Evolutionary conservation across 352 stramenopile genomes (phyloP), one percentile per base, ranked within the genome.

Genomic region (Phytophthora rubi): DNA sequence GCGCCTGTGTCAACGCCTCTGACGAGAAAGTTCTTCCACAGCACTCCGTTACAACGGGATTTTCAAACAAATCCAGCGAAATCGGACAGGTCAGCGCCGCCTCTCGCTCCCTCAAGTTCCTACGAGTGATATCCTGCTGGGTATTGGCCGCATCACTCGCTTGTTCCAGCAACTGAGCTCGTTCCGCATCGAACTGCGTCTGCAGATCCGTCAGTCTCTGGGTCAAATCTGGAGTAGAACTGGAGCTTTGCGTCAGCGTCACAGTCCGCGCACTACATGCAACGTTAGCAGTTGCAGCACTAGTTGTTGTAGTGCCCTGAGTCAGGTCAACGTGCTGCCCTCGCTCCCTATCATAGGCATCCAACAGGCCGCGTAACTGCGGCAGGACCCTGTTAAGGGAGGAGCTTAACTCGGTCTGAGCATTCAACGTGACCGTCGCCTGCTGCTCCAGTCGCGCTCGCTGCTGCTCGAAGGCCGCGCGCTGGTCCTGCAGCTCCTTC

Each of bases 1-100:
- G 16, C 1, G 56, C 57, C n/a, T 62, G 13, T 1, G 8, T 21
- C 18, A 73, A 33, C 16, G 26, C 47, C 6, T 56, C 65, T 0
- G 42, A 60, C 23, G 65, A 72, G 16, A 72, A 68, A 15, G 39
- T 68, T 6, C 63, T 68, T 18, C 58, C 52, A 35, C 58, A 72
- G n/a, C 65, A 68, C 23, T 51, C 30, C 1, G 58, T 68, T n/a
- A 65, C 48, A 21, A 72, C 65, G 1, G 65, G 65, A 6, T 63
- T 18, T 21, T 59, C 58, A 4, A 72, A 48, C 21, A 72, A 35
- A 4, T 72, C 58, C 15, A 68, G 33, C 5, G 58, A 57, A 8
- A 72, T 68, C 21, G 65, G 65, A 18, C 65, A 72, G 4, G 42
- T 60, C 18, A 71, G 49, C 3, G 60, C 47, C n/a, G 9, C 49